Conservation (phyloP, 768 basidiomycete genomes). For the Sporobolomyces phaffii region DNA sequence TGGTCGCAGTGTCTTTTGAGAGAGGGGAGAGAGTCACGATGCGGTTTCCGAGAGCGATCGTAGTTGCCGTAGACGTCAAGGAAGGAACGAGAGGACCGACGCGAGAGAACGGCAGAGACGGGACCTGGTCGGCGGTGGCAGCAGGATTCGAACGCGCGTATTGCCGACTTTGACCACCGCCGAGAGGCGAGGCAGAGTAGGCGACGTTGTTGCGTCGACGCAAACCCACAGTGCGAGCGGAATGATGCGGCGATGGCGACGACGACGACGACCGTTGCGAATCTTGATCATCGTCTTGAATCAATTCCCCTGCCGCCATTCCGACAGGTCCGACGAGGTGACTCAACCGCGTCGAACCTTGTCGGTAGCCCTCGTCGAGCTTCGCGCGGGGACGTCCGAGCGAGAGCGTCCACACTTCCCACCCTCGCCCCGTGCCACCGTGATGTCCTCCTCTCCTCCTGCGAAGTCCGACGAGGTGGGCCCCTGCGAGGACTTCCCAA, state of each 20-base stretch:
- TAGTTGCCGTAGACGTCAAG: not conserved
- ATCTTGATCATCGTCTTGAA: no score
- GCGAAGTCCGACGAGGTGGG: slow-evolving; percentile 60
- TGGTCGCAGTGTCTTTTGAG: no score
- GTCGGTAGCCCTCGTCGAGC: slow-evolving; percentile 2
- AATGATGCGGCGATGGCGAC: not conserved
- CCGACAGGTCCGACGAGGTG: not conserved
- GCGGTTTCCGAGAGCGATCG: slow-evolving; percentile 25
- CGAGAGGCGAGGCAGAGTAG: not conserved
- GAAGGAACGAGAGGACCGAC: slow-evolving; percentile 11
- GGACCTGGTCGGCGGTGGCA: not conserved
- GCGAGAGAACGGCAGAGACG: slow-evolving; percentile 31
- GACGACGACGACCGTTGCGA: not conserved
- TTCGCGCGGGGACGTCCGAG: not conserved
- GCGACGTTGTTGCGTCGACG: not conserved
- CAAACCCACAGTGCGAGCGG: no score
- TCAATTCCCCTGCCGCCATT: not conserved
- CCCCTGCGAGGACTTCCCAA: slow-evolving; percentile 63
- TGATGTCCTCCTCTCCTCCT: not conserved
- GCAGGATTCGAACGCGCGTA: no score
- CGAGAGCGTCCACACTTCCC: slow-evolving; percentile 27
- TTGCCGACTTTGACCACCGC: not conserved
- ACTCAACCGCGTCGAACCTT: slow-evolving; percentile 1
- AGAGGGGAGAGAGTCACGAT: slow-evolving; percentile 10
- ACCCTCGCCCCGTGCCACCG: not conserved